Base-by-base conservation (phyloP, 2,329 filamentous ascomycete species). In the Basipetospora chlamydospora region DNA sequence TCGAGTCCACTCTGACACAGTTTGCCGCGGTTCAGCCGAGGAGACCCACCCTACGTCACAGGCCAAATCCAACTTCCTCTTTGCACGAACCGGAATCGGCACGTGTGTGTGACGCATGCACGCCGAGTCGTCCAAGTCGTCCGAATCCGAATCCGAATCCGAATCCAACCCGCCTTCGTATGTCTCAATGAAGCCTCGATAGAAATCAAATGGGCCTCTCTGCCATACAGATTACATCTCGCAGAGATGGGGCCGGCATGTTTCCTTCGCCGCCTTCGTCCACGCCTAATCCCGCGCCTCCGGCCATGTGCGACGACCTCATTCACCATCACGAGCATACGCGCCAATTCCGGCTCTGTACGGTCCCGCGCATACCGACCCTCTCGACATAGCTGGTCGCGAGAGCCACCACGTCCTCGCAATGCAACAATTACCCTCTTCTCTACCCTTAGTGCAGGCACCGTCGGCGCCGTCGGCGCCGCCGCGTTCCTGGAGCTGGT, bases 181-280 rank as follows among this genome's bases (percentile, higher is more conserved):
- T n/a, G n/a, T n/a, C n/a, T n/a, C n/a, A n/a, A n/a, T n/a, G n/a
- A n/a, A n/a, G n/a, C n/a, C 22, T 34, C n/a, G 15, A 25, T 34
- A 15, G 22, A 34, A 12, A 16, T 26, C 22, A 23, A 11, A 23
- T 23, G 22, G 22, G 22, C 22, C 11, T 23, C 11, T 23, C 11
- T 23, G 22, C 13, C 15, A 8, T 21, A 4, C 21, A 28, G 11
- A 23, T 20, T 18, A 33, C 22, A 15, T 20, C 21, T 16, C 25
- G 16, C 32, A 20, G 35, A 23, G 29, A 38, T 38, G 35, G 29
- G 35, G 16, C 35, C 35, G 35, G 35, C 35, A 15, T 11, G 20
- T 26, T 29, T 37, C 28, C 8, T 31, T n/a, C 20, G 28, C 15
- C 29, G 35, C 29, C 13, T 38, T 4, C 33, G 29, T 12, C n/a